Evolutionary conservation across 495 filamentous ascomycete genomes (phyloP), one percentile per base, ranked within the genome.

Genomic region (Penicillium steckii): DNA sequence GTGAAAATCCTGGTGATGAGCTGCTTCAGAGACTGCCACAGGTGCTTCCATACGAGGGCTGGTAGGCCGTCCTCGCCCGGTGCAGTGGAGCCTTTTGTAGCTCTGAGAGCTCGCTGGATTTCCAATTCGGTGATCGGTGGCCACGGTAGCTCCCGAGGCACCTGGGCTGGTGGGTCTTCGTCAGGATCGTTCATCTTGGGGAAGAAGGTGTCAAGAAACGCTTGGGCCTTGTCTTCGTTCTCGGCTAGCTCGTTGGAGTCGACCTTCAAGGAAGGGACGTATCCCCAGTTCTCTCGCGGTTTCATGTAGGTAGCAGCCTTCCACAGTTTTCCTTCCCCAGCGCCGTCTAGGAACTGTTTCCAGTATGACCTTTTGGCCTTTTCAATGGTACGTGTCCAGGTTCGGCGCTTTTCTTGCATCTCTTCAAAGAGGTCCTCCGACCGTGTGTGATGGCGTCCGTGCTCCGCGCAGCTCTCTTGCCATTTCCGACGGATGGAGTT

Each of bases 121-220:
- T 70, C 60, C 2, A 56, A 43, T 21, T 68, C 48, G 1, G 64
- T 58, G 48, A 66, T 60, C 6, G 52, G 57, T 26, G 50, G 25
- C 61, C 47, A 69, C 8, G 24, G 48, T 3, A 69, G 56, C n/a
- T n/a, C n/a, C n/a, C n/a, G n/a, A n/a, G n/a, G n/a, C n/a, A n/a
- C n/a, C n/a, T n/a, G n/a, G n/a, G n/a, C n/a, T n/a, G n/a, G n/a
- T n/a, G n/a, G n/a, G n/a, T 25, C 19, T 1, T 22, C 10, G 15
- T 38, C 44, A 10, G 57, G 61, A 21, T 37, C 40, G 37, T 55
- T 52, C 49, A 65, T 67, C 17, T 26, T 42, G 4, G 57, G 61
- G 37, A 67, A 69, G 57, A 69, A 67, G 0, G 59, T 7, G 7
- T 66, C 57, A 3, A 67, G 10, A 24, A 69, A 66, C 0, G 51